These are phyloP conservation scores for Neofusicoccum cordaticola DNA, from an alignment of 2,329 filamentous ascomycete genomes.

Conservation along the genomic window DNA sequence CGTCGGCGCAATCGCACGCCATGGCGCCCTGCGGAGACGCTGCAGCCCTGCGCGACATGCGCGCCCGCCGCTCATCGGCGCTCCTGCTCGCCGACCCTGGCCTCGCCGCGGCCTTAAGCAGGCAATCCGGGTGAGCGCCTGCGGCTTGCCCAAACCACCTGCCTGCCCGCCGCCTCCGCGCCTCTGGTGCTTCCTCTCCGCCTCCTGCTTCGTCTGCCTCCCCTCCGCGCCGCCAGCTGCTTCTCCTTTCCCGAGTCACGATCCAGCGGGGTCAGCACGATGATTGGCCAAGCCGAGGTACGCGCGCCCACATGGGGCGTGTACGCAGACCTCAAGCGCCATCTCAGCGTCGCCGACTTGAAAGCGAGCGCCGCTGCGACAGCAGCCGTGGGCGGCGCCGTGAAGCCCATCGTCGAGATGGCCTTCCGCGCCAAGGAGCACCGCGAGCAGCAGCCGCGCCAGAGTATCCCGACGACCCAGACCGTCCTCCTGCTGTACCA, in stretches of 20 bases:
- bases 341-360: slow-evolving; percentile 1
- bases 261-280: not conserved
- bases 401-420: not conserved
- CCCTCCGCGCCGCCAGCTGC: no score
- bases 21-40: not conserved
- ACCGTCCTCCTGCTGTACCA: slow-evolving; percentile 12
- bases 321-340: slow-evolving; percentile 8
- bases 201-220: no score
- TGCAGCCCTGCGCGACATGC: not conserved
- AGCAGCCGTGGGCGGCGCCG: not conserved
- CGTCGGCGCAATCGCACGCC: not conserved
- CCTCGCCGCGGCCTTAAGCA: not conserved
- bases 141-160: not conserved
- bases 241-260: not conserved
- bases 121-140: not conserved
- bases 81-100: not conserved
- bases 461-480: not conserved
- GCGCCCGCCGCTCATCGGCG: not conserved
- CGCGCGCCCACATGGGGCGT: slow-evolving; percentile 1
- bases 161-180: no score
- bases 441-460: not conserved
- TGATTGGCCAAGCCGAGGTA: slow-evolving; percentile 13
- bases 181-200: no score
- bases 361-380: not conserved
- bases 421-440: not conserved